Conservation (phyloP, 345 rosid genomes). For the Eucalyptus fibrosa region DNA sequence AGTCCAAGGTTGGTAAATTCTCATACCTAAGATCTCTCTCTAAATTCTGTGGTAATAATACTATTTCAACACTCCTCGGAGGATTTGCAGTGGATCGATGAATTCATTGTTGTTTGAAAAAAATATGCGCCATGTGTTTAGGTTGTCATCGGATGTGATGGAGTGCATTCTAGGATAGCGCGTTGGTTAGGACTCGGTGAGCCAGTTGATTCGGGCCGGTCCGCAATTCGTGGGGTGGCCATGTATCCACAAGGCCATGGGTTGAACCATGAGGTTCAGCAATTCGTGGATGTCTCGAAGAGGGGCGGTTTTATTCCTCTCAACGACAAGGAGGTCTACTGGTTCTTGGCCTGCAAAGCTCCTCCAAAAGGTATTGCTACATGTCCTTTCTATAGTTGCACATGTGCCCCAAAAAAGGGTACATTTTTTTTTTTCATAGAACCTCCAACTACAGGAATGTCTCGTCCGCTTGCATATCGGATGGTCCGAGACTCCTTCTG, state of each 20-base stretch:
- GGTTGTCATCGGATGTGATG: slow-evolving; percentile 39
- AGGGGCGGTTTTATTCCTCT: slow-evolving; percentile 11
- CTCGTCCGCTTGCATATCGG: neutral
- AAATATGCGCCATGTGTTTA: neutral
- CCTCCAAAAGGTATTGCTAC: slow-evolving; percentile 3
- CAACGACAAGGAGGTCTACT: slow-evolving; percentile 11
- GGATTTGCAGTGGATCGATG: neutral
- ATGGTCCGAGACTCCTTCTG: neutral
- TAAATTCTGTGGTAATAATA: neutral
- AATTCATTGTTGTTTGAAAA: neutral
- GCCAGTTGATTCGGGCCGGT: slow-evolving; percentile 7
- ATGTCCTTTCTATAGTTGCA: neutral
- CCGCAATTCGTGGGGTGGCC: slow-evolving; percentile 13
- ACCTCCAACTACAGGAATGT: neutral
- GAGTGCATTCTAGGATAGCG: slow-evolving; percentile 24
- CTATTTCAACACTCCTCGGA: neutral
- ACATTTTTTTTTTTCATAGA: neutral
- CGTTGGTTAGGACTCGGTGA: slow-evolving; percentile 11
- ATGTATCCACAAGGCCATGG: slow-evolving; percentile 13
- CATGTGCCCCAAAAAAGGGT: neutral
- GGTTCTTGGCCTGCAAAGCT: slow-evolving; percentile 3
- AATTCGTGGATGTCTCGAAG: slow-evolving; percentile 3
- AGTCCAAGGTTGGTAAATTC: slow-evolving; percentile 1
- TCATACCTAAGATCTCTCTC: neutral
- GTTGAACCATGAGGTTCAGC: neutral